Evolutionary conservation across 305 asterid genomes (phyloP).

Genomic region (Fraxinus velutina): DNA sequence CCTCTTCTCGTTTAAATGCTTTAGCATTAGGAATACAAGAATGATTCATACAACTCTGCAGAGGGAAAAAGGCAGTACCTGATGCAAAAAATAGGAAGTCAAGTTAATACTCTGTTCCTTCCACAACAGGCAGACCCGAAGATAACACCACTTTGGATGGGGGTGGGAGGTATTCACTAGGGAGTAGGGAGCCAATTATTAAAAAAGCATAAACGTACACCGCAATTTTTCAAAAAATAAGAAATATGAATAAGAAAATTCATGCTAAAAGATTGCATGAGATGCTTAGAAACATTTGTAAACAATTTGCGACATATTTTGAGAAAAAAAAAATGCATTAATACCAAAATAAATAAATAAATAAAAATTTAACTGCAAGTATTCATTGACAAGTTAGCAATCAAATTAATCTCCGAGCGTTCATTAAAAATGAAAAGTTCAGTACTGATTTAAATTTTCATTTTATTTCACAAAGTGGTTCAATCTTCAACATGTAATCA

Average conservation of each 20-base stretch:
- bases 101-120: neutral
- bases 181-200: neutral
- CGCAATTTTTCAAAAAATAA: neutral
- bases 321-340: neutral
- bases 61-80: constrained; percentile 89
- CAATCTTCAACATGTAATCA: constrained; percentile 3
- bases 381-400: neutral
- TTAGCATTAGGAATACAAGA: constrained; percentile 85
- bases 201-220: neutral
- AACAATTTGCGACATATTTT: neutral
- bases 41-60: constrained; percentile 95
- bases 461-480: neutral
- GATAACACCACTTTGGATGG: neutral
- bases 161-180: neutral
- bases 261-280: neutral
- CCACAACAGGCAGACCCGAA: neutral
- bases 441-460: neutral
- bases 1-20: constrained; percentile 93
- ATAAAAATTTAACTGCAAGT: neutral
- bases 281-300: neutral
- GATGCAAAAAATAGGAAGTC: constrained; percentile 23
- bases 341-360: neutral
- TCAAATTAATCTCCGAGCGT: neutral
- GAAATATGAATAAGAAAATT: neutral
- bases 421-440: neutral